Evolutionary conservation across 2,329 filamentous ascomycete genomes (phyloP).

Genomic region (Paraconiothyrium sp.): DNA sequence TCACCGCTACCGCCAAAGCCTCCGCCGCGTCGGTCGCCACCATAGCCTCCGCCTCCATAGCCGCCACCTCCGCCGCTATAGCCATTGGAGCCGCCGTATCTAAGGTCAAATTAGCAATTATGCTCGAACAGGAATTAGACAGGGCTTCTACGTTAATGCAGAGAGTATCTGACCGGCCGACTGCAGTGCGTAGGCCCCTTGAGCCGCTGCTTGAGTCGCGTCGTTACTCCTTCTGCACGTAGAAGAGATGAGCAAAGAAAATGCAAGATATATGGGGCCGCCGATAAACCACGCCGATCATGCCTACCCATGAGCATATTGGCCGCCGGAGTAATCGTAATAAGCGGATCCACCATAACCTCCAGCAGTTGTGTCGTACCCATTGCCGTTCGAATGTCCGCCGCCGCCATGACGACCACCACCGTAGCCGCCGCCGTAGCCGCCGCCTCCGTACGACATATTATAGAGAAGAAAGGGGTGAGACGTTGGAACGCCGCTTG

Average conservation of each 20-base stretch:
- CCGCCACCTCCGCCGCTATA: conserved; percentile 34
- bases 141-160: conserved; percentile 44
- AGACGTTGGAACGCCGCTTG: conserved; percentile 21
- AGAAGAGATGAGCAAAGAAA: conserved; percentile 41
- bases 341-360: conserved; percentile 58
- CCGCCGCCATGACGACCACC: conserved; percentile 39
- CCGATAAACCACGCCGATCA: conserved; percentile 47
- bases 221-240: conserved; percentile 40
- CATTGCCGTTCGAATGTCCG: conserved; percentile 60
- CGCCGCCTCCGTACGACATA: conserved; percentile 73
- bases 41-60: conserved; percentile 33
- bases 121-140: conserved; percentile 20
- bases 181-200: conserved; percentile 33
- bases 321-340: conserved; percentile 59
- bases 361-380: conserved; percentile 58
- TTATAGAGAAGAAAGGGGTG: conserved; percentile 51
- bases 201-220: conserved; percentile 34
- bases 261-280: conserved; percentile 39
- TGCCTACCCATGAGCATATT: conserved; percentile 56
- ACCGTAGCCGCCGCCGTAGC: conserved; percentile 55
- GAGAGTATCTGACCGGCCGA: conserved; percentile 37
- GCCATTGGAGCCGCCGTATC: conserved; percentile 44
- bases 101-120: conserved; percentile 34
- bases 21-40: conserved; percentile 25
- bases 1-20: conserved; percentile 78